Conservation (phyloP, 2,329 filamentous ascomycete genomes). For the Ramularia endophylla region DNA sequence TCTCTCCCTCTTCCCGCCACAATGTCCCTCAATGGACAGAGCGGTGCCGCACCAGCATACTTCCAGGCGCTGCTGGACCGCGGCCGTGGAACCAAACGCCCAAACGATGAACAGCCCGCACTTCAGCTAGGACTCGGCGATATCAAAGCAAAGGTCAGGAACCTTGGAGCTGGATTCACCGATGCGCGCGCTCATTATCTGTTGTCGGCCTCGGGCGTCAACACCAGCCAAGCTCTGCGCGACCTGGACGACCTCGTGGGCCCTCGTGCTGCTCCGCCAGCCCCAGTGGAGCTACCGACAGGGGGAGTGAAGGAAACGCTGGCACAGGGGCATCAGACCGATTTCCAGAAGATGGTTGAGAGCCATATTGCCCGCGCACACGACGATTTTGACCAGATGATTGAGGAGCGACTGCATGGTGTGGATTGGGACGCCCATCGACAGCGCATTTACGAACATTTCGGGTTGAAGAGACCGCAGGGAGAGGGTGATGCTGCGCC, state of each 20-base stretch:
- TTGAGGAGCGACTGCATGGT: slow-evolving; percentile 82
- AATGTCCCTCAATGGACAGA: too few species aligned
- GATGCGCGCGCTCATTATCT: slow-evolving; percentile 68
- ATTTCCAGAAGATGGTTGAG: slow-evolving; percentile 52
- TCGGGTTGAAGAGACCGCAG: slow-evolving; percentile 61
- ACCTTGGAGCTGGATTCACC: slow-evolving; percentile 60
- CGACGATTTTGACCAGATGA: slow-evolving; percentile 84
- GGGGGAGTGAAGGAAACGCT: slow-evolving; percentile 28
- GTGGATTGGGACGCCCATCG: slow-evolving; percentile 95
- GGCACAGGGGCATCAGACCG: slow-evolving; percentile 43
- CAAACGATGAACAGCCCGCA: slow-evolving; percentile 73
- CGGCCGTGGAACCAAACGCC: slow-evolving; percentile 54
- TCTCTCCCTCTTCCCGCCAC: too few species aligned
- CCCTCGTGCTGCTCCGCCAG: slow-evolving; percentile 10
- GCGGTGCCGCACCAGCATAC: slow-evolving; percentile 44
- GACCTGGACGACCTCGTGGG: slow-evolving; percentile 53
- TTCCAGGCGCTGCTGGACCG: slow-evolving; percentile 61
- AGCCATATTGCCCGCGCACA: slow-evolving; percentile 66
- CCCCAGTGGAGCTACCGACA: slow-evolving; percentile 6
- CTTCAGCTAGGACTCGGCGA: slow-evolving; percentile 89
- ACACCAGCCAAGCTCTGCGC: slow-evolving; percentile 75
- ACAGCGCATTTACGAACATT: slow-evolving; percentile 90
- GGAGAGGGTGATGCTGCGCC: slow-evolving; percentile 26
- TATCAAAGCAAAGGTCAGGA: slow-evolving; percentile 69
- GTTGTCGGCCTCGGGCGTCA: slow-evolving; percentile 86